phyloP scores from a whole-genome alignment of 2,329 filamentous ascomycete species.

The Alternaria triticina region DNA sequence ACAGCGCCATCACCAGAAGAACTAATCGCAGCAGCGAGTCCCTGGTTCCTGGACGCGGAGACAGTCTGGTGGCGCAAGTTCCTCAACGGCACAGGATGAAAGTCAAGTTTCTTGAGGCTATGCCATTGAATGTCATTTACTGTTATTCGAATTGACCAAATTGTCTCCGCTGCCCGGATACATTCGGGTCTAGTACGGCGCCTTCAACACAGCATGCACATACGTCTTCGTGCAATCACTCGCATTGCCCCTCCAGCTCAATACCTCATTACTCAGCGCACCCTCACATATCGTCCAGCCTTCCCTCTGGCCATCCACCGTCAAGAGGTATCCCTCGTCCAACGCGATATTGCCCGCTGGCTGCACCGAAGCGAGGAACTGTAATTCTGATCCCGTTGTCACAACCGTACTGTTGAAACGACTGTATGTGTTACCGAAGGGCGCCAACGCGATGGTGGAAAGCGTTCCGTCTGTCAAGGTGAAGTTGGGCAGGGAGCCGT shows the following conservation, averaged over 20 bases:
- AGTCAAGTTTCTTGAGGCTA: not conserved
- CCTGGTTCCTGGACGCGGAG: slow-evolving; percentile 45
- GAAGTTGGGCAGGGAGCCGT: slow-evolving; percentile 49
- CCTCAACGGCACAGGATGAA: slow-evolving; percentile 55
- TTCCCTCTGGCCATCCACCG: slow-evolving; percentile 42
- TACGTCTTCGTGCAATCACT: slow-evolving; percentile 44
- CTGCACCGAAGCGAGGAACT: slow-evolving; percentile 41
- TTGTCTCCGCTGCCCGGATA: rapidly evolving
- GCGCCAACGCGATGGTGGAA: slow-evolving; percentile 35
- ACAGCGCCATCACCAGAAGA: slow-evolving; percentile 36
- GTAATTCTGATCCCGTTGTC: slow-evolving; percentile 32
- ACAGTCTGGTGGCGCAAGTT: slow-evolving; percentile 44
- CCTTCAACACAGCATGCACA: slow-evolving; percentile 47
- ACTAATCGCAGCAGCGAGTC: slow-evolving; percentile 33
- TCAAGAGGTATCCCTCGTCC: slow-evolving; percentile 46
- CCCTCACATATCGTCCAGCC: slow-evolving; percentile 51
- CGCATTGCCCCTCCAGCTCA: slow-evolving; percentile 49
- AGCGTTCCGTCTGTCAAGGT: slow-evolving; percentile 44
- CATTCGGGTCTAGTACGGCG: slow-evolving; percentile 43
- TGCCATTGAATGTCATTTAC: no score
- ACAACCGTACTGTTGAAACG: slow-evolving; percentile 44
- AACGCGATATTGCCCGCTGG: slow-evolving; percentile 44
- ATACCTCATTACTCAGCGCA: slow-evolving; percentile 36
- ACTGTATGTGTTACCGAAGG: slow-evolving; percentile 33
- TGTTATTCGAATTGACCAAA: not conserved